These are phyloP conservation scores for Fusarium mangiferae DNA, from an alignment of 2,329 filamentous ascomycete species.

Conservation along the genomic window DNA sequence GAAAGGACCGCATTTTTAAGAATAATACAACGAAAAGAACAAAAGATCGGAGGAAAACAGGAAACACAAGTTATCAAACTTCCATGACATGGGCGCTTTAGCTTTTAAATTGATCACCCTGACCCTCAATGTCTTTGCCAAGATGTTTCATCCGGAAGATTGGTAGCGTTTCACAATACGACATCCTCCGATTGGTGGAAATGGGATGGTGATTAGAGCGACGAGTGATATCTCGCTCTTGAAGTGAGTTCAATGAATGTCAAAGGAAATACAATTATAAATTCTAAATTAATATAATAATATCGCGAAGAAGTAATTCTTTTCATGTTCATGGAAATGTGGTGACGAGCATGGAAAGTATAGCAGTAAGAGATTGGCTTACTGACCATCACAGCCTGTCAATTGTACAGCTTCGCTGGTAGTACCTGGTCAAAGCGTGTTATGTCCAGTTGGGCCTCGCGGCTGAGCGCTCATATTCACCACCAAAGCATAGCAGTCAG, in stretches of 20 bases:
- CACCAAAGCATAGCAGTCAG: accelerated
- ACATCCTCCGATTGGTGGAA: not conserved
- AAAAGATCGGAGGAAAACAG: not conserved
- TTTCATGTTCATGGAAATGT: accelerated
- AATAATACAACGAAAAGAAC: not conserved
- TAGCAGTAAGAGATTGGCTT: not conserved
- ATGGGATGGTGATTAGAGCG: too few relatives aligned
- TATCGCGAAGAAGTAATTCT: too few relatives aligned
- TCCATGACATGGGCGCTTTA: not conserved
- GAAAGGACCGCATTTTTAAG: not conserved
- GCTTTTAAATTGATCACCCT: not conserved
- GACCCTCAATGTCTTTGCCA: not conserved
- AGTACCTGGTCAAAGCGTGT: too few relatives aligned
- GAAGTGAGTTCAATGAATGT: too few relatives aligned
- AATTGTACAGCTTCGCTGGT: too few relatives aligned
- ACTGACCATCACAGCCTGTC: not conserved
- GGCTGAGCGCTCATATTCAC: accelerated
- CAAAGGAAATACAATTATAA: too few relatives aligned
- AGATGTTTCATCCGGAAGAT: not conserved
- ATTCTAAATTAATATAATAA: too few relatives aligned
- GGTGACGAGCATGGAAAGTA: not conserved
- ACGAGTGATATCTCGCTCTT: too few relatives aligned
- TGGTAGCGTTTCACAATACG: not conserved
- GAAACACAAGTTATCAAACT: accelerated
- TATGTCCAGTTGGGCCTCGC: not conserved